These are phyloP conservation scores for Diaporthe ilicicola DNA, from an alignment of 2,329 filamentous ascomycete genomes.

Conservation along the genomic window DNA sequence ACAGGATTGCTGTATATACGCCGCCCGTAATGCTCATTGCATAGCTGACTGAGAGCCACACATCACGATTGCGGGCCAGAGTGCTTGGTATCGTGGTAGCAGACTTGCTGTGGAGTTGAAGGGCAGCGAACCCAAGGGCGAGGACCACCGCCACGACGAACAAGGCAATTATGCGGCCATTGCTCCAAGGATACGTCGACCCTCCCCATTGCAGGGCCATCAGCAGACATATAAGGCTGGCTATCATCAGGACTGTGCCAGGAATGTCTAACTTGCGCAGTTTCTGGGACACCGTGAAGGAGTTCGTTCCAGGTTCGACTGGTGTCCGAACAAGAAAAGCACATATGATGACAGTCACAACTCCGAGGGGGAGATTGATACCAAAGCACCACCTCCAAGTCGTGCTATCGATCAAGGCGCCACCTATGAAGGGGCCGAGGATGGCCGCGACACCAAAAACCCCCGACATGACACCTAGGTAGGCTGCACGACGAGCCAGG, in stretches of 20 bases:
- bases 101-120: too few relatives aligned
- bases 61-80: too few relatives aligned
- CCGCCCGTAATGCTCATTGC: too few relatives aligned
- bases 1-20: too few relatives aligned
- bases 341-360: slow-evolving; percentile 23
- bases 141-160: too few relatives aligned
- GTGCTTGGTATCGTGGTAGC: too few relatives aligned
- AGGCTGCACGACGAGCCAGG: too few relatives aligned
- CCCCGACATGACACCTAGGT: slow-evolving; percentile 14
- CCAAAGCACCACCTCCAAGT: slow-evolving; percentile 61
- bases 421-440: slow-evolving; percentile 65
- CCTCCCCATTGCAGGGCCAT: slow-evolving; percentile 24
- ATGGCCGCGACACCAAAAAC: slow-evolving; percentile 34
- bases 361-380: slow-evolving; percentile 49
- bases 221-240: slow-evolving; percentile 5
- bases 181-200: not conserved
- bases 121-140: too few relatives aligned
- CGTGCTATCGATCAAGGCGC: slow-evolving; percentile 63
- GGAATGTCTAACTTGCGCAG: slow-evolving; percentile 27
- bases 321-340: not conserved
- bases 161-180: slow-evolving; percentile 9
- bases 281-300: too few relatives aligned
- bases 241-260: not conserved
- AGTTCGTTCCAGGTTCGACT: slow-evolving; percentile 14
- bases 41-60: too few relatives aligned